Evolutionary conservation across 2,329 filamentous ascomycete genomes (phyloP), one percentile per base, ranked within the genome.

Genomic region (Aspergillus sergii): DNA sequence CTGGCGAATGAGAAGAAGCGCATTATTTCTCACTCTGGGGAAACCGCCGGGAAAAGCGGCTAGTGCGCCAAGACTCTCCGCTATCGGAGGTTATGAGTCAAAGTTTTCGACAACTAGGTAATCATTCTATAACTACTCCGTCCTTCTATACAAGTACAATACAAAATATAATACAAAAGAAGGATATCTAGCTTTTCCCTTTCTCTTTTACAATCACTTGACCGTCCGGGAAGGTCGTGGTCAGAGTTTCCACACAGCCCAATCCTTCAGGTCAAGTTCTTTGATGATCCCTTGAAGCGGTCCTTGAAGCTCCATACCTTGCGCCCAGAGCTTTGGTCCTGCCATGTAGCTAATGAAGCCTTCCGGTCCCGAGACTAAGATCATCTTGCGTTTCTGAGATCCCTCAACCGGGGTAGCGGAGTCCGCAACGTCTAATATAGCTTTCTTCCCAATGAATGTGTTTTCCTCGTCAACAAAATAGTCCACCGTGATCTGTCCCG

Each of bases 311-410:
- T 96, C 91, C 62, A 82, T 81, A 0, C 93, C 92, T 32, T 85
- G 84, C 12, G 84, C 81, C 91, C 92, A 96, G 3, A 86, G 79
- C 65, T 96, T 97, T 11, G 88, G 82, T 1, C 95, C 94, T 2
- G 93, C 92, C 79, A 91, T 92, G 67, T 90, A 86, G 50, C 86
- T 85, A 45, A 98, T 85, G 78, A 98, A 98, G 0, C 95, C 94
- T 59, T 96, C 92, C 0, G 95, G 94, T 0, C 95, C 95, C 0
- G 93, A 96, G 1, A 98, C 86, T 61, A 97, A 83, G n/a, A 97
- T 81, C 23, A 97, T 75, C 64, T 76, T 75, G 66, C 72, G 72
- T 51, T 73, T 70, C 50, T 69, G 67, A 50, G 77, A 73, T 8
- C 66, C 59, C 55, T 72, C 76, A 7, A 64, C 59, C 53, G 61